These are phyloP conservation scores for Naganishia sp. DNA, from an alignment of 1,284 basidiomycete genomes.

Conservation along the genomic window DNA sequence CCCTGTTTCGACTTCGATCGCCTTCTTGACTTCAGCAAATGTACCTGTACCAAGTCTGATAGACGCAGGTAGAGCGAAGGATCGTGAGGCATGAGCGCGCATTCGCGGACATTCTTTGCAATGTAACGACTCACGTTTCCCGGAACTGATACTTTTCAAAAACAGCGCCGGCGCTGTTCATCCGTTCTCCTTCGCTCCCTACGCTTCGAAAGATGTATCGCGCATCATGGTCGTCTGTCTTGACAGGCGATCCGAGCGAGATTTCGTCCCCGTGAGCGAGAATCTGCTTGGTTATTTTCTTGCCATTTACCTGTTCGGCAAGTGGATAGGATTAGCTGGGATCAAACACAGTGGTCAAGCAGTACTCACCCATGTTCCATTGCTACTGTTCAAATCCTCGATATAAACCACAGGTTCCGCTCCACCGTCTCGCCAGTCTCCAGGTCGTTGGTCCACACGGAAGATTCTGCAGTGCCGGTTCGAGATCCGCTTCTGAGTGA, in stretches of 20 bases:
- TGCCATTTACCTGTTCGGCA: slow-evolving; percentile 68
- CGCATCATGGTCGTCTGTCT: slow-evolving; percentile 54
- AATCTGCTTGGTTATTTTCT: slow-evolving; percentile 64
- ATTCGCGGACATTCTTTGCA: background rate
- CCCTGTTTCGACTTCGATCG: slow-evolving; percentile 51
- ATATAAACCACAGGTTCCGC: slow-evolving; percentile 63
- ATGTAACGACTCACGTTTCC: slow-evolving; percentile 40
- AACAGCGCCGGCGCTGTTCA: slow-evolving; percentile 54
- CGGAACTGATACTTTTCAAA: slow-evolving; percentile 51
- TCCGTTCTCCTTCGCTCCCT: slow-evolving; percentile 43
- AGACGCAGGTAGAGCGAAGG: background rate
- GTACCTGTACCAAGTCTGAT: slow-evolving; percentile 52
- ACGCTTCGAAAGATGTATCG: slow-evolving; percentile 56
- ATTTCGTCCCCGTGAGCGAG: slow-evolving; percentile 79
- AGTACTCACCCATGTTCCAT: slow-evolving; percentile 76
- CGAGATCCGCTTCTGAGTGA: slow-evolving; percentile 49
- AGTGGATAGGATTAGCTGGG: background rate
- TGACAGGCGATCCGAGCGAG: slow-evolving; percentile 65
- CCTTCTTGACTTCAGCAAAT: slow-evolving; percentile 54
- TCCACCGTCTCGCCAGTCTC: slow-evolving; percentile 25
- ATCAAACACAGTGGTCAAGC: background rate
- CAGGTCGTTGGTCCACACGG: slow-evolving; percentile 39
- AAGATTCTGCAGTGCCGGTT: slow-evolving; percentile 49
- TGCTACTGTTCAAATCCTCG: slow-evolving; percentile 69
- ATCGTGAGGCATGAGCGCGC: slow-evolving; percentile 6